These are phyloP conservation scores for Leishmania tropica DNA, from an alignment of 208 protist species.

Conservation along the genomic window DNA sequence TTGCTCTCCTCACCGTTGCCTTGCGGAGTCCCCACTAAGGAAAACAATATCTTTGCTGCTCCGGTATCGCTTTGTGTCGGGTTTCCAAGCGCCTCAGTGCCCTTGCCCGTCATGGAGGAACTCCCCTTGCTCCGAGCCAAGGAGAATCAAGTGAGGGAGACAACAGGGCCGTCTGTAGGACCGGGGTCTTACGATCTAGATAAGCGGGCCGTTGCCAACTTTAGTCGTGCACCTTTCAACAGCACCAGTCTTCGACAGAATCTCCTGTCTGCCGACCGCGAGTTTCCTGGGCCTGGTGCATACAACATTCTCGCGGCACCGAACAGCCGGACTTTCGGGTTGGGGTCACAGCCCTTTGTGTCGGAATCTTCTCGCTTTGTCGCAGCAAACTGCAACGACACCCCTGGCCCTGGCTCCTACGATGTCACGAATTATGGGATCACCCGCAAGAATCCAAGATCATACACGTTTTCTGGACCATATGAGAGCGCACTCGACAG, in stretches of 20 bases:
- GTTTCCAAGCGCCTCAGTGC: background rate
- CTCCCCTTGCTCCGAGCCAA: constrained; percentile 81
- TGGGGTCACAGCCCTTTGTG: constrained; percentile 65
- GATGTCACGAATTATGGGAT: constrained; percentile 31
- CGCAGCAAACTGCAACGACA: constrained; percentile 19
- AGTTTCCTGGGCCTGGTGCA: constrained; percentile 64
- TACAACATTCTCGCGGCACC: constrained; percentile 37
- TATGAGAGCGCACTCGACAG: background rate
- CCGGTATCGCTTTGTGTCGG: background rate
- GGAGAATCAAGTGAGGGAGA: constrained; percentile 32
- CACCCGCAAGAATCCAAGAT: constrained; percentile 31
- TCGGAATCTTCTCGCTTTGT: constrained; percentile 67
- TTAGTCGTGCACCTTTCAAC: constrained; percentile 76
- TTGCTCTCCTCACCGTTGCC: background rate
- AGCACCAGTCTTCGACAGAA: constrained; percentile 54
- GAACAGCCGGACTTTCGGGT: constrained; percentile 16
- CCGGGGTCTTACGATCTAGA: constrained; percentile 78
- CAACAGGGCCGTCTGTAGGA: constrained; percentile 64
- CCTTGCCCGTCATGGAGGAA: constrained; percentile 54
- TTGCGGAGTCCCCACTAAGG: background rate
- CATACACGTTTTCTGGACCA: constrained; percentile 36
- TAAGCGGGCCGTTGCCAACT: constrained; percentile 22
- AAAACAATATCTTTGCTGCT: background rate
- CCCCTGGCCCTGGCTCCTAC: constrained; percentile 77
- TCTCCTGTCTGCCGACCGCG: constrained; percentile 25